Evolutionary conservation across 2,329 filamentous ascomycete species (phyloP).

Genomic region (Penicillium sp.): DNA sequence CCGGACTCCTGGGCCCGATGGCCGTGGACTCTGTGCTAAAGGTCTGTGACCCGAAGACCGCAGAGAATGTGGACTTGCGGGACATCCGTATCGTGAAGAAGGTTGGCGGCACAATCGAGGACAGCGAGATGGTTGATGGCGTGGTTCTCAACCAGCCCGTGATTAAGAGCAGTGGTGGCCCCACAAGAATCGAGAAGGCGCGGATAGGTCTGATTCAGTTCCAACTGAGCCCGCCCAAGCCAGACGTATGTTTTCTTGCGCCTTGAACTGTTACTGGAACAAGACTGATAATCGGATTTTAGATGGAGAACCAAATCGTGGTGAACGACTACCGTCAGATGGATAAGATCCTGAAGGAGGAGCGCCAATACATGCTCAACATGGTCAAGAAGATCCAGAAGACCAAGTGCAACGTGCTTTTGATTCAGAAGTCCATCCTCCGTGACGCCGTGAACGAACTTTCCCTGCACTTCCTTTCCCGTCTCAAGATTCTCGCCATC

Average conservation of each 20-base stretch:
- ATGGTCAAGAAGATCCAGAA: constrained; percentile 99
- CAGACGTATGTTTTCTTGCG: constrained; percentile 64
- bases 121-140: constrained; percentile 95
- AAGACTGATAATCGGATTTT: constrained; percentile 19
- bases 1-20: constrained; percentile 92
- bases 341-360: constrained; percentile 99
- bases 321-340: constrained; percentile 99
- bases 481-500: constrained; percentile 90
- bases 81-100: constrained; percentile 98
- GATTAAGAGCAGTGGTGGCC: constrained; percentile 88
- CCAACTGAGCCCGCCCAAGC: constrained; percentile 96
- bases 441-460: constrained; percentile 97
- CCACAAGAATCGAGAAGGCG: constrained; percentile 93
- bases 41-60: constrained; percentile 91
- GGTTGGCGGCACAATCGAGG: constrained; percentile 95
- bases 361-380: constrained; percentile 95
- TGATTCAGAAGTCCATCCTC: constrained; percentile 98
- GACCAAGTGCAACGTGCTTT: constrained; percentile 96
- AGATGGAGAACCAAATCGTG: constrained; percentile 99
- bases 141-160: constrained; percentile 89
- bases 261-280: not conserved
- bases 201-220: constrained; percentile 97
- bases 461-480: constrained; percentile 93
- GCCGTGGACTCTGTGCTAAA: constrained; percentile 94
- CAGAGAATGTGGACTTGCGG: constrained; percentile 92